Evolutionary conservation across 257 asterid species (phyloP), one percentile per base, ranked within the genome.

Genomic region (Forsythia viridissima): DNA sequence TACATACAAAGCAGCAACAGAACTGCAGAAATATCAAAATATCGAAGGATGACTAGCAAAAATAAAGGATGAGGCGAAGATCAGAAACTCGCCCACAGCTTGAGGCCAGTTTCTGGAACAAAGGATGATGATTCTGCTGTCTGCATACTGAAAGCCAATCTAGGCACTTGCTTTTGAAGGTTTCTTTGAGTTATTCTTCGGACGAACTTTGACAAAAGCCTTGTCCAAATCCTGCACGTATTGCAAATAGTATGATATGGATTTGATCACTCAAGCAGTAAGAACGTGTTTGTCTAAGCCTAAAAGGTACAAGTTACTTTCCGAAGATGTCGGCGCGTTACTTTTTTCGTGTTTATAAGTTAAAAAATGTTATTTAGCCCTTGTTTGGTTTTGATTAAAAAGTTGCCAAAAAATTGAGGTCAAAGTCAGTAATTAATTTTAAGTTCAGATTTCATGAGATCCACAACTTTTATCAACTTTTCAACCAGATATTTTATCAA

Each of bases 121-220:
- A 30, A 24, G 34, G 70, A 43, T n/a, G 52, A 69, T 42, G 61
- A 36, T 74, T n/a, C 6, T n/a, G n/a, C n/a, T n/a, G n/a, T n/a
- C n/a, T 51, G 18, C 41, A 30, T 42, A 24, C 20, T 1, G 51
- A 38, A 12, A 76, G 67, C 52, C 43, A 38, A 48, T 57, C 77
- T 83, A 88, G 44, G 75, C 55, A 52, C 74, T 84, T 69, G 82
- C 70, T 69, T 88, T 89, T 40, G 92, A 71, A 16, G 83, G 92
- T 82, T 87, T 93, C 88, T 92, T 95, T 72, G 94, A 90, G 84
- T 95, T 95, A 84, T 95, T 93, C 89, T 86, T 92, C 24, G 82
- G 87, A 44, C 93, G 89, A 80, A 92, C 80, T 92, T 93, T 93
- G 79, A 85, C 85, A 82, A 93, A 93, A 11, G 97, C 98, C 70